Base-by-base conservation (phyloP, 2,329 filamentous ascomycete species). In the Pseudogymnoascus sp. region DNA sequence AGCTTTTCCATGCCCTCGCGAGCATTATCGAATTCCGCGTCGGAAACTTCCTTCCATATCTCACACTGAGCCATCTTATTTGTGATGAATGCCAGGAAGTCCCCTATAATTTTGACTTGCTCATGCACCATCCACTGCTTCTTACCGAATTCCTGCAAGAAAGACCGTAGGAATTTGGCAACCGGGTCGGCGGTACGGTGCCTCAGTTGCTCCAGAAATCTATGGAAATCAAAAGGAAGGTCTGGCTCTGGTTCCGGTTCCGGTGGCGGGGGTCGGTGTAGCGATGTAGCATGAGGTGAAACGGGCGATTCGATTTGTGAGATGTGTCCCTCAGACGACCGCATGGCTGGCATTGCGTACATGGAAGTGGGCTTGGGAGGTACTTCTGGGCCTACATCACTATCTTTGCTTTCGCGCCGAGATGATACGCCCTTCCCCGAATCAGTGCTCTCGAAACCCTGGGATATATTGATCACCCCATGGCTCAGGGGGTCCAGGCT, bases 81-180 rank as follows among this genome's bases (percentile, higher is more conserved):
- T 62, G 90, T 90, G 67, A 99, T 99, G 72, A 99, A 99, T 50
- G 92, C 87, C 59, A 99, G 80, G 69, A 99, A 99, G 74, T 99
- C 96, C 68, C 91, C 87, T 66, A 99, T 96, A 67, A 99, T 97
- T 78, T 99, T 99, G 74, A 97, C 95, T 75, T 99, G 95, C 77
- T 99, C 95, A 74, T 99, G 95, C 6, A 97, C 95, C 90, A 96
- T 96, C 95, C 95, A 99, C 76, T 97, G 95, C 69, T 93, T 91
- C 79, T 97, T 99, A 36, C 87, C 91, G 76, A 99, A 99, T 75
- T 99, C 96, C 60, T 86, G 87, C 31, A 99, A 78, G 71, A 99
- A 99, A 0, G 95, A 97, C 68, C 96, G 90, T 53, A 99, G 82
- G 72, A 97, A 99, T 67, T 93, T 89, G 4, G 96, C 96, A 1